Conservation (phyloP, 257 asterid species). For the Voacanga thouarsii region DNA sequence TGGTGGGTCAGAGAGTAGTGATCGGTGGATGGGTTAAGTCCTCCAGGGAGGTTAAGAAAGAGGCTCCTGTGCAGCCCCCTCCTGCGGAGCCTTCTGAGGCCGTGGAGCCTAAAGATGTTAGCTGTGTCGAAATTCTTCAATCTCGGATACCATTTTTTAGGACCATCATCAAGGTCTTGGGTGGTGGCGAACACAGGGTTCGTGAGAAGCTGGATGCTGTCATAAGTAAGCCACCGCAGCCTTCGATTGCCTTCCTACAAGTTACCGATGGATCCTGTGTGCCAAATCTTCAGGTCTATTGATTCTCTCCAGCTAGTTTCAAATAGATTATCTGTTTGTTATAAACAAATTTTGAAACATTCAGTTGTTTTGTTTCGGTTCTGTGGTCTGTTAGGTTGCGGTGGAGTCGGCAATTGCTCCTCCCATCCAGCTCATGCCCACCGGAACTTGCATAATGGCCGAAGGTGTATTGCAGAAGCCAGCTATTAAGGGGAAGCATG, state of each 20-base stretch:
- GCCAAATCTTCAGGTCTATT: constrained; percentile 50
- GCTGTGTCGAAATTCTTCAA: constrained; percentile 61
- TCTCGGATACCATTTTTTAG: constrained; percentile 54
- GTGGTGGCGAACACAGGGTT: constrained; percentile 47
- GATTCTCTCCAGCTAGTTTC: background rate
- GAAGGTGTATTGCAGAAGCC: constrained; percentile 72
- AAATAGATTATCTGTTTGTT: background rate
- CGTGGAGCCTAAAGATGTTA: constrained; percentile 41
- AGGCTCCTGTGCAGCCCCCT: constrained; percentile 22
- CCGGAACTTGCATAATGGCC: constrained; percentile 69
- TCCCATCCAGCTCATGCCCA: constrained; percentile 64
- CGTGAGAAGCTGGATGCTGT: constrained; percentile 48
- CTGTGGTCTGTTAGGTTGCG: constrained; percentile 41
- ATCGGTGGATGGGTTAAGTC: constrained; percentile 94
- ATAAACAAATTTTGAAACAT: background rate
- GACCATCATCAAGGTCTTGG: constrained; percentile 53
- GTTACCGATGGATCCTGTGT: constrained; percentile 78
- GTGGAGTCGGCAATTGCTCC: constrained; percentile 67
- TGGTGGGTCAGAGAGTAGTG: constrained; percentile 56
- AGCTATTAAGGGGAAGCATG: constrained; percentile 46
- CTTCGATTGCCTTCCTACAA: constrained; percentile 51
- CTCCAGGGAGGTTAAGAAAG: constrained; percentile 62
- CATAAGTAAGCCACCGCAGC: constrained; percentile 49
- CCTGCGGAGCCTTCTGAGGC: constrained; percentile 17
- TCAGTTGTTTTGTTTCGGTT: background rate